Evolutionary conservation across 2,329 filamentous ascomycete genomes (phyloP).

Genomic region (Trichoderma sp.): DNA sequence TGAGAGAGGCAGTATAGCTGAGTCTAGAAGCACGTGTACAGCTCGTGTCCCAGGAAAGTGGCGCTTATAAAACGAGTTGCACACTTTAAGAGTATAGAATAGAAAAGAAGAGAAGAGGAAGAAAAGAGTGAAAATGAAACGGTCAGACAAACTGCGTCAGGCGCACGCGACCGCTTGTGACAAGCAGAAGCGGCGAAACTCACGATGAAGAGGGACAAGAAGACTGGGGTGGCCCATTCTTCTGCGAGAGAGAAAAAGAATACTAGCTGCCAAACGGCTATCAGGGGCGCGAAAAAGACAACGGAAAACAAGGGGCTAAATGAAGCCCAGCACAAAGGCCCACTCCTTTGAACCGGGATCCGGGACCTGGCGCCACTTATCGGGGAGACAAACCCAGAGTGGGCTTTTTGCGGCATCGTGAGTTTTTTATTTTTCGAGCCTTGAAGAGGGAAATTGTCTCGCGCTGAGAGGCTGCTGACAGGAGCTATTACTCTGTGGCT

Average conservation of each 20-base stretch:
- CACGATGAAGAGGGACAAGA: conserved; percentile 22
- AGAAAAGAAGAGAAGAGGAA: background rate
- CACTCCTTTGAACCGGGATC: conserved; percentile 21
- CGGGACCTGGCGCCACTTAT: conserved; percentile 24
- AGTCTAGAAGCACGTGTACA: conserved; percentile 5
- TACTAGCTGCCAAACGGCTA: background rate
- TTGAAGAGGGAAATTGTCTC: background rate
- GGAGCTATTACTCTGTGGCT: background rate
- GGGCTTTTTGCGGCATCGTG: conserved; percentile 3
- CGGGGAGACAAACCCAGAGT: background rate
- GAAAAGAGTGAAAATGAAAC: conserved; percentile 18
- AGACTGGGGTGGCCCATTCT: conserved; percentile 12
- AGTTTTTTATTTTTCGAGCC: conserved; percentile 1
- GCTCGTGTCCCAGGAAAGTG: background rate
- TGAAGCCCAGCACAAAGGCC: conserved; percentile 22
- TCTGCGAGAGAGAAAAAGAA: background rate
- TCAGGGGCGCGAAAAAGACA: background rate
- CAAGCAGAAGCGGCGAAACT: conserved; percentile 25
- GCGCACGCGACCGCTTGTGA: conserved; percentile 20
- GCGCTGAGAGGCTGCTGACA: conserved; percentile 19
- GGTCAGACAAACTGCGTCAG: conserved; percentile 2
- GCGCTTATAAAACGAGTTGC: background rate
- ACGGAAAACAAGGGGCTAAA: conserved; percentile 21
- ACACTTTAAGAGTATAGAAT: background rate
- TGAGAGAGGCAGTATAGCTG: background rate